These are phyloP conservation scores for Astrocystis sublimbata DNA, from an alignment of 495 filamentous ascomycete genomes.

Conservation along the genomic window DNA sequence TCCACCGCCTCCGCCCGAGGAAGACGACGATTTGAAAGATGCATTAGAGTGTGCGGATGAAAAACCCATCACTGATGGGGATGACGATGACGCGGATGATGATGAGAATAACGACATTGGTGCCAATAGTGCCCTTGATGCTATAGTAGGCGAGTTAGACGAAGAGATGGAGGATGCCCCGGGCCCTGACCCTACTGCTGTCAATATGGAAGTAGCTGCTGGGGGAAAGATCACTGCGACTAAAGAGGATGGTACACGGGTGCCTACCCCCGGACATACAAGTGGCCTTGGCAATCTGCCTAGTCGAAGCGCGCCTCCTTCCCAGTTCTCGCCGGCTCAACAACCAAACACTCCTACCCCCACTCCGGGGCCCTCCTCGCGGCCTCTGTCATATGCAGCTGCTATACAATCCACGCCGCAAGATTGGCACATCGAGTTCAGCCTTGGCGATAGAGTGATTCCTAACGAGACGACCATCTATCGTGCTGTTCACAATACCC, in stretches of 20 bases:
- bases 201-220: slow-evolving; percentile 88
- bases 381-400: slow-evolving; percentile 75
- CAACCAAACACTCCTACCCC: slow-evolving; percentile 53
- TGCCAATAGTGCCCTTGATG: slow-evolving; percentile 61
- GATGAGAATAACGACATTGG: slow-evolving; percentile 42
- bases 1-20: slow-evolving; percentile 53
- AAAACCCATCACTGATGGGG: slow-evolving; percentile 75
- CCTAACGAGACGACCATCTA: slow-evolving; percentile 95
- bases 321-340: slow-evolving; percentile 41
- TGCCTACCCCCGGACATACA: slow-evolving; percentile 80
- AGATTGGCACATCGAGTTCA: slow-evolving; percentile 99
- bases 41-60: slow-evolving; percentile 94
- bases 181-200: slow-evolving; percentile 76
- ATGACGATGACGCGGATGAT: slow-evolving; percentile 71
- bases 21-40: slow-evolving; percentile 59
- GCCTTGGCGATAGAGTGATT: slow-evolving; percentile 78
- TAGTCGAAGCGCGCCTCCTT: slow-evolving; percentile 49
- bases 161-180: slow-evolving; percentile 77
- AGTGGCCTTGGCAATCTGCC: slow-evolving; percentile 32
- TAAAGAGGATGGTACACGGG: slow-evolving; percentile 90
- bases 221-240: slow-evolving; percentile 93
- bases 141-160: slow-evolving; percentile 87
- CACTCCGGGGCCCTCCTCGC: slow-evolving; percentile 37
- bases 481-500: slow-evolving; percentile 81
- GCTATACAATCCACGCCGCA: slow-evolving; percentile 77